These are phyloP conservation scores for Stephania japonica DNA, from an alignment of 164 flowering plant species.

Conservation along the genomic window DNA sequence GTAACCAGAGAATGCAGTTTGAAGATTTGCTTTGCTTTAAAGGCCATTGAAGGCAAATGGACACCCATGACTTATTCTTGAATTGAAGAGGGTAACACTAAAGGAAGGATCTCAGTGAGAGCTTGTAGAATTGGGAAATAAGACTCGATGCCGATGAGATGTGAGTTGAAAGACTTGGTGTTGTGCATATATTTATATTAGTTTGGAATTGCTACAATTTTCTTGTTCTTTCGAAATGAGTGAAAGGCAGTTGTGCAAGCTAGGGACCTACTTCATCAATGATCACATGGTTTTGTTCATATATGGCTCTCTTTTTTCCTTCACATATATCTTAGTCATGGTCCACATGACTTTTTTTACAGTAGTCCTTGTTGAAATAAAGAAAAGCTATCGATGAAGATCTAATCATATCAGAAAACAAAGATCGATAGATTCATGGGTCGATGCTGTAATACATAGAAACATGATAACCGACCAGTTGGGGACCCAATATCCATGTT, in stretches of 20 bases:
- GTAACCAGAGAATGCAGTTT: neutral
- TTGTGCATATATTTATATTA: neutral
- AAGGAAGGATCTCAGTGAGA: neutral
- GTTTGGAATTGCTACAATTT: neutral
- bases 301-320: neutral
- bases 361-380: neutral
- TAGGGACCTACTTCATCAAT: neutral
- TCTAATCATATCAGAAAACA: neutral
- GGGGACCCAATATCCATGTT: neutral
- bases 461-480: neutral
- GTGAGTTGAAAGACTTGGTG: neutral
- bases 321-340: neutral
- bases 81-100: neutral
- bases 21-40: constrained; percentile 1
- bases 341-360: neutral
- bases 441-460: neutral
- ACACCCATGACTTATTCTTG: constrained; percentile 9
- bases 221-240: neutral
- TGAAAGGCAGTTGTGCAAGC: neutral
- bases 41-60: constrained; percentile 3
- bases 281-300: neutral
- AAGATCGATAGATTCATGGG: neutral
- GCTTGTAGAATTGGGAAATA: neutral
- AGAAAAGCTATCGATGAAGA: neutral
- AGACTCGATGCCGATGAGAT: neutral